Evolutionary conservation across 306 rosid species (phyloP).

Genomic region (Psophocarpus tetragonolobus): DNA sequence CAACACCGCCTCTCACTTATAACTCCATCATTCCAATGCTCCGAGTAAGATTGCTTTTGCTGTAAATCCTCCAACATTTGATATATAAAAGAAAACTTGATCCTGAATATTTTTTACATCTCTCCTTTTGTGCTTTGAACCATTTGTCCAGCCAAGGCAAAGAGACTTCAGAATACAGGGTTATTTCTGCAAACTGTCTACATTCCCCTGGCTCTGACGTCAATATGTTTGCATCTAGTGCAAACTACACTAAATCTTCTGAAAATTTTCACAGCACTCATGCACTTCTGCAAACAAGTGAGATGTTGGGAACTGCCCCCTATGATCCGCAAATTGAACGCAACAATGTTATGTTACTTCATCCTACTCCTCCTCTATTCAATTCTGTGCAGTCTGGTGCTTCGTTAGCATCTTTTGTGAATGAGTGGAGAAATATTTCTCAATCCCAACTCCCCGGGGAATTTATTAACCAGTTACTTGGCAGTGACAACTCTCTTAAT

Average conservation of each 20-base stretch:
- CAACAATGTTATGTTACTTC: conserved; percentile 4
- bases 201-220: conserved; percentile 41
- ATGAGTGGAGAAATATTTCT: conserved; percentile 29
- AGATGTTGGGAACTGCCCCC: conserved; percentile 19
- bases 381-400: conserved; percentile 24
- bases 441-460: conserved; percentile 28
- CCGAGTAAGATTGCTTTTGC: conserved; percentile 47
- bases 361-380: conserved; percentile 34
- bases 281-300: conserved; percentile 33
- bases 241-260: conserved; percentile 20
- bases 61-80: not conserved
- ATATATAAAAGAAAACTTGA: conserved; percentile 12
- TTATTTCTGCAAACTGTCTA: conserved; percentile 39
- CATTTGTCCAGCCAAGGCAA: conserved; percentile 46
- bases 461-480: conserved; percentile 30
- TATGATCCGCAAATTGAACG: conserved; percentile 33
- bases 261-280: conserved; percentile 26
- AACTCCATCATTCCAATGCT: conserved; percentile 53
- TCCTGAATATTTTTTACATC: not conserved
- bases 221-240: conserved; percentile 30
- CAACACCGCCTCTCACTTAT: conserved; percentile 41
- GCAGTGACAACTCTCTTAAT: conserved; percentile 36
- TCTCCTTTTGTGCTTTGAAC: conserved; percentile 14
- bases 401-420: conserved; percentile 34
- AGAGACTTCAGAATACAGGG: conserved; percentile 42